Base-by-base conservation (phyloP, 2,329 filamentous ascomycete genomes). In the Hypoxylon sp. region DNA sequence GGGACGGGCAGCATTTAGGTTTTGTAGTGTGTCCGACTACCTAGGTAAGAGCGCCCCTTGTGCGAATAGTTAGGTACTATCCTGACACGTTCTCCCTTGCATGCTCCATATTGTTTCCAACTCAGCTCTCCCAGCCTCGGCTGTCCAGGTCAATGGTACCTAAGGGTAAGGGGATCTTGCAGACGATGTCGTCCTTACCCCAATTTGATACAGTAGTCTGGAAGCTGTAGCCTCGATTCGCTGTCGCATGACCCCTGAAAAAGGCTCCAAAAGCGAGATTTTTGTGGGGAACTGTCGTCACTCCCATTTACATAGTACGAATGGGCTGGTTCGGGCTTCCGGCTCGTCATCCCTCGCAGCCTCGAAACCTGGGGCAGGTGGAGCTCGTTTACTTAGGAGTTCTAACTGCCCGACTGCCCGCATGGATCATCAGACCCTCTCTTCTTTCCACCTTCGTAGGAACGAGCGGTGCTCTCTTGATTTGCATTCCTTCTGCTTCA, bases 271-370 rank as follows among this genome's bases (percentile, higher is more conserved):
- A 46, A 41, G 41, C 43, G 16, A 43, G 23, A 16, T 21, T 63
- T 50, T 64, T 61, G 51, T 65, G 63, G 66, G n/a, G 69, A 59
- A 56, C 16, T 66, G 62, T 68, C 68, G 68, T 70, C 65, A 70
- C 59, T 57, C 39, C 61, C 46, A 30, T 56, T 63, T 32, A 46
- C n/a, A n/a, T n/a, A n/a, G n/a, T n/a, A n/a, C 29, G 45, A 39
- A 54, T 58, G 53, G 53, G 52, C 53, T 68, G 46, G 43, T 52
- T 69, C 48, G 45, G 46, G 52, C 14, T 41, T 58, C 58, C 52
- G n/a, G 27, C 6, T 25, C 30, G 41, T 39, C 46, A 30, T 51
- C 34, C 55, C 55, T 67, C 56, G 54, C 64, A 69, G 64, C 47
- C 60, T 67, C 56, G 54, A 67, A 69, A 67, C 47, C 60, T 62